phyloP scores from a whole-genome alignment of 106 monocot species.

The Acanthochlamys bracteata region DNA sequence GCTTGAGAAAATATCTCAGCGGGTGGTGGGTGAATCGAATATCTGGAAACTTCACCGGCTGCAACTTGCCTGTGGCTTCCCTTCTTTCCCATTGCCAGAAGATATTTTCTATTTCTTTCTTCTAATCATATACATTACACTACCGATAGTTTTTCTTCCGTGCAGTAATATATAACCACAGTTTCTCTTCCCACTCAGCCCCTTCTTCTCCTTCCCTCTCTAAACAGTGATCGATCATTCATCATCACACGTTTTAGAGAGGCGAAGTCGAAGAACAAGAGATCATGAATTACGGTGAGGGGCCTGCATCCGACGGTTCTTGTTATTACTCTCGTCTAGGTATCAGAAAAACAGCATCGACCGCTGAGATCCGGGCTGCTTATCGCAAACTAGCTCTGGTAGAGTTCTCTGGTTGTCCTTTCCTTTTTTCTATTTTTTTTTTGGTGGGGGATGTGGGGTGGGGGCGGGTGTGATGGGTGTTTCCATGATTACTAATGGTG shows the following conservation, averaged over 20 bases:
- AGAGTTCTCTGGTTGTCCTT: background rate
- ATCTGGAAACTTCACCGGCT: background rate
- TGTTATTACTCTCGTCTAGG: constrained; percentile 88
- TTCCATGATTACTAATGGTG: background rate
- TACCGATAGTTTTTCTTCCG: background rate
- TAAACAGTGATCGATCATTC: background rate
- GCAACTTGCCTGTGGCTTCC: background rate
- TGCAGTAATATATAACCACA: background rate
- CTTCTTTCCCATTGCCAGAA: background rate
- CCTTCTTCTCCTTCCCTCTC: background rate
- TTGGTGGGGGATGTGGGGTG: too few relatives aligned
- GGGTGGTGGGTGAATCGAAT: background rate
- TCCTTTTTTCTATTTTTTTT: background rate
- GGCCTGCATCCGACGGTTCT: constrained; percentile 20
- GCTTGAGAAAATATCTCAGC: background rate
- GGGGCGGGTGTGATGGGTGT: too few relatives aligned
- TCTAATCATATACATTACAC: background rate
- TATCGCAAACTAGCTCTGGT: constrained; percentile 81
- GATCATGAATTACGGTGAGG: background rate
- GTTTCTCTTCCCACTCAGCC: background rate
- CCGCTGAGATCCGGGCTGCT: constrained; percentile 66
- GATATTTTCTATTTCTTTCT: too few relatives aligned
- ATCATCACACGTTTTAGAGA: too few relatives aligned
- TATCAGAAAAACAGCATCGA: constrained; percentile 51
- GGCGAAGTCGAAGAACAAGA: background rate